Evolutionary conservation across 805 yeast genomes (phyloP).

Genomic region (Candida parachauliodes): DNA sequence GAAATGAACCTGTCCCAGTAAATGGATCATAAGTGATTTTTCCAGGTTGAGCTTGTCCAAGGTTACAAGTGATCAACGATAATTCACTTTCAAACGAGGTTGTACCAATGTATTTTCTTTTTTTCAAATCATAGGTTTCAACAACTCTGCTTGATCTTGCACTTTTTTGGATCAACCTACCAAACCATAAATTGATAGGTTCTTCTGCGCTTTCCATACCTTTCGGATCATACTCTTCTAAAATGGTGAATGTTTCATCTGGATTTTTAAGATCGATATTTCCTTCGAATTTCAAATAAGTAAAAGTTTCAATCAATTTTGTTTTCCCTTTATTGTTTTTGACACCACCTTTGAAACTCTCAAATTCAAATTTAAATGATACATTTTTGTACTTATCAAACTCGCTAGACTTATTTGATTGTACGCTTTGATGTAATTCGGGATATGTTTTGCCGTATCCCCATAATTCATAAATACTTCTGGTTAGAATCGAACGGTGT

Average conservation of each 20-base stretch:
- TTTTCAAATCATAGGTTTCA: slow-evolving; percentile 77
- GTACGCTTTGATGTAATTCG: slow-evolving; percentile 53
- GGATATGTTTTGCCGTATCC: slow-evolving; percentile 61
- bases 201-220: slow-evolving; percentile 44
- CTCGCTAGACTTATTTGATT: slow-evolving; percentile 26
- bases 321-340: slow-evolving; percentile 45
- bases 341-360: slow-evolving; percentile 60
- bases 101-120: slow-evolving; percentile 87
- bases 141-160: slow-evolving; percentile 61
- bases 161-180: slow-evolving; percentile 62
- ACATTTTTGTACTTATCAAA: slow-evolving; percentile 37
- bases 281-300: slow-evolving; percentile 70
- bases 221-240: slow-evolving; percentile 64
- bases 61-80: slow-evolving; percentile 80
- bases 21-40: slow-evolving; percentile 87
- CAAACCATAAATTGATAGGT: slow-evolving; percentile 68
- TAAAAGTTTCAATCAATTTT: slow-evolving; percentile 65
- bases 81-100: slow-evolving; percentile 96
- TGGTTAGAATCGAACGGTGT: slow-evolving; percentile 62
- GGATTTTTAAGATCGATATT: slow-evolving; percentile 76
- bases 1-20: slow-evolving; percentile 93
- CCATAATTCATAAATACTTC: slow-evolving; percentile 82
- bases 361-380: slow-evolving; percentile 78
- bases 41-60: slow-evolving; percentile 68
- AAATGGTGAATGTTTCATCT: slow-evolving; percentile 61